Evolutionary conservation across 176 grass and related monocot species (phyloP).

Genomic region (Oryza meyeriana): DNA sequence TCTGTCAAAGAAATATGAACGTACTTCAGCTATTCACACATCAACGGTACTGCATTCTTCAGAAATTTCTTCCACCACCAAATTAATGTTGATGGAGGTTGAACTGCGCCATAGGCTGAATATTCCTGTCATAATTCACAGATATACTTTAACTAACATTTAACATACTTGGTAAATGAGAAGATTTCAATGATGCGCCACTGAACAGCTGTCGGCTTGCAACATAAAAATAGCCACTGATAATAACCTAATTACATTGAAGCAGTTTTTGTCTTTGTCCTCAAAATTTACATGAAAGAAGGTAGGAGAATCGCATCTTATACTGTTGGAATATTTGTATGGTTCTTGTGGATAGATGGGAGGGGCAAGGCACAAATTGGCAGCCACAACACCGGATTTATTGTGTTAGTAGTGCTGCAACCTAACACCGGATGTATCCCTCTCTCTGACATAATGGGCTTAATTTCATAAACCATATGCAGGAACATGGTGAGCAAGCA

Average conservation of each 20-base stretch:
- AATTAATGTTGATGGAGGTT: slow-evolving; percentile 40
- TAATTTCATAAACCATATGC: too few species aligned
- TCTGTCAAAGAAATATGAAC: slow-evolving; percentile 9
- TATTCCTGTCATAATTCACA: slow-evolving; percentile 35
- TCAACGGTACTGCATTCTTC: slow-evolving; percentile 29
- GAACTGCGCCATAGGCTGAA: slow-evolving; percentile 29
- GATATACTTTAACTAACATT: neutral
- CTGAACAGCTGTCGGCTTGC: neutral
- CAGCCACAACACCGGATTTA: too few species aligned
- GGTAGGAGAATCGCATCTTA: neutral
- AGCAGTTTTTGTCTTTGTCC: neutral
- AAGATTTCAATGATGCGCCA: neutral
- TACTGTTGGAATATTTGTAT: neutral
- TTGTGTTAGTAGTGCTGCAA: too few species aligned
- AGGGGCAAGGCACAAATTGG: neutral
- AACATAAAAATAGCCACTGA: neutral
- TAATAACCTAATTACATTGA: neutral
- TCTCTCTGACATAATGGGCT: too few species aligned
- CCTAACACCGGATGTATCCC: too few species aligned
- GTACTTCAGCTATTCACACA: slow-evolving; percentile 38
- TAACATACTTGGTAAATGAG: neutral
- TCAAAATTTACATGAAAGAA: neutral
- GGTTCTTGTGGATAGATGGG: neutral
- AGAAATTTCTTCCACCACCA: slow-evolving; percentile 42
- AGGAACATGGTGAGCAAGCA: too few species aligned